Evolutionary conservation across 1,284 basidiomycete genomes (phyloP), one percentile per base, ranked within the genome.

Genomic region (Tremellales sp.): DNA sequence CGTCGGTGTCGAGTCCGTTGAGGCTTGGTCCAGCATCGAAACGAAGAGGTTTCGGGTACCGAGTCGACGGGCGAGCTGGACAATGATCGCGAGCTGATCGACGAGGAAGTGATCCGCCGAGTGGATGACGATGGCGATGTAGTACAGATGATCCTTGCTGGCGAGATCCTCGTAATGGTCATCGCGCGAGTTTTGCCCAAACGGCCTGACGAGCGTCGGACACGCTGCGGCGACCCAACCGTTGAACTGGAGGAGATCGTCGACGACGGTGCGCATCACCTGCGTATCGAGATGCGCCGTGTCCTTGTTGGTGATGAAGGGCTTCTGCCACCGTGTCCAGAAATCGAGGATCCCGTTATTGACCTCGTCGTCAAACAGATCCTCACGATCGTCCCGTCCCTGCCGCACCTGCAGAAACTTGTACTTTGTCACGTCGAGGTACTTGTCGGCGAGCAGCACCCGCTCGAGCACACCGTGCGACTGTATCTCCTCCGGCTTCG

Each of bases 221-320:
- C 91, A 97, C 29, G 88, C 82, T 8, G 88, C 89, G n/a, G 90
- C 88, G n/a, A 93, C 92, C 92, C 92, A 97, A n/a, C 92, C 92
- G 64, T 95, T 94, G 49, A 95, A 80, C 18, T 86, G 85, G 19
- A 95, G 77, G 1, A 97, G 78, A 57, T 90, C 87, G 69, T 95
- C 92, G 43, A 97, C 87, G 5, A 91, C 83, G 38, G 78, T 81
- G 44, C 88, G 77, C 39, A 95, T 86, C 48, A 85, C 84, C 68
- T 95, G 90, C 16, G 86, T 82, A 69, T 95, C 92, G 70, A 85
- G 82, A 54, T 89, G 85, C 0, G 85, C 78, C 0, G 90, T 93
- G 50, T 91, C 88, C 58, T 79, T 80, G 54, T 81, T 82, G 3
- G 79, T 77, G 50, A 93, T 91, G 65, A 87, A 91, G 12, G 92